Conservation (phyloP, 176 grass and related monocot species). For the Alloteropsis semialata region DNA sequence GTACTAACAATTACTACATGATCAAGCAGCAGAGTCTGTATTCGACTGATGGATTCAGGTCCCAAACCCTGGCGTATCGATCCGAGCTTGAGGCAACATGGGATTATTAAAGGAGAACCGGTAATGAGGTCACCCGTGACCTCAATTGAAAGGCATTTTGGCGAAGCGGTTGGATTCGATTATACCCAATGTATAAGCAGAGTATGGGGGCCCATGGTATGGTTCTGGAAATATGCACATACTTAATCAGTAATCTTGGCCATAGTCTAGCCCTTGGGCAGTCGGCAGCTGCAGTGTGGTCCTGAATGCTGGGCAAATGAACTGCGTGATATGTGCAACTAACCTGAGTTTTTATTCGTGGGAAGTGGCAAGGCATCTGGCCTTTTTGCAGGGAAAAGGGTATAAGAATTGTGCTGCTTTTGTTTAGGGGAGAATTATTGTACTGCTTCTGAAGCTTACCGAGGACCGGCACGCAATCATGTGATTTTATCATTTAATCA, state of each 20-base stretch:
- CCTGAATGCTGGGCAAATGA: neutral
- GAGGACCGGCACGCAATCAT: neutral
- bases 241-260: neutral
- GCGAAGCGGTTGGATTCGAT: conserved; percentile 13
- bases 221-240: conserved; percentile 23
- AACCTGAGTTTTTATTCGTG: neutral
- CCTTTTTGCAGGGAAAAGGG: neutral
- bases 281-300: neutral
- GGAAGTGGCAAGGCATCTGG: neutral
- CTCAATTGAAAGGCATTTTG: conserved; percentile 27
- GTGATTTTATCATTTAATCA: neutral
- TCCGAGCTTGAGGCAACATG: neutral
- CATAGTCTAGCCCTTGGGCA: conserved; percentile 2
- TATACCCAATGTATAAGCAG: conserved; percentile 5
- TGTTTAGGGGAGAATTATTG: neutral
- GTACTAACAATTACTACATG: neutral
- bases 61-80: neutral
- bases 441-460: neutral
- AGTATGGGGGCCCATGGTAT: conserved; percentile 32
- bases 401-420: neutral
- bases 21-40: neutral
- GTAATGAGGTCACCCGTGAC: conserved; percentile 62
- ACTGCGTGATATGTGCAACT: neutral
- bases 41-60: neutral
- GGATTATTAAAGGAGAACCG: neutral